Conservation (phyloP, 225 moss, liverwort and hornwort species). For the Physcomitrellopsis africana region DNA sequence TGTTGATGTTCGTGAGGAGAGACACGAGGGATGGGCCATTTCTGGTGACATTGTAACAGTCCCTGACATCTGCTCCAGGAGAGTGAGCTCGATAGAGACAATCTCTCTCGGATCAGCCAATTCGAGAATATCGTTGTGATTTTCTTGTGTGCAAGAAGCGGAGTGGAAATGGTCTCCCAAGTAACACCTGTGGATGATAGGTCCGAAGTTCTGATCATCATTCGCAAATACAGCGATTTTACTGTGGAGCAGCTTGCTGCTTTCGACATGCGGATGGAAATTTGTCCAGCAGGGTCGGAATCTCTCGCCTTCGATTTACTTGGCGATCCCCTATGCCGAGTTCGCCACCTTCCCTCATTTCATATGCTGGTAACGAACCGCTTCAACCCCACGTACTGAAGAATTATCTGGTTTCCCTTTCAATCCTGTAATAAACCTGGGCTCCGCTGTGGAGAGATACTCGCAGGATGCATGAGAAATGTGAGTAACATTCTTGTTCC, state of each 20-base stretch:
- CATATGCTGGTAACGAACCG: constrained; percentile 75
- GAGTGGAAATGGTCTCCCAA: constrained; percentile 27
- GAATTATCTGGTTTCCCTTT: too few relatives aligned
- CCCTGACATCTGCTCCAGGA: constrained; percentile 8
- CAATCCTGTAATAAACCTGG: too few relatives aligned
- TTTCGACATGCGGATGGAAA: constrained; percentile 73
- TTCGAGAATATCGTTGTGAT: not conserved
- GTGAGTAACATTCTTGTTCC: not conserved
- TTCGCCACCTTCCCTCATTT: constrained; percentile 79
- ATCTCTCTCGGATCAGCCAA: constrained; percentile 1
- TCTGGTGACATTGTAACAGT: constrained; percentile 6
- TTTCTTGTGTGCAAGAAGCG: not conserved
- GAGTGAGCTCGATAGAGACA: too few relatives aligned
- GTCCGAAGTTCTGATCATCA: not conserved
- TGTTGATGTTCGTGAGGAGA: constrained; percentile 6
- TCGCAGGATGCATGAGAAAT: not conserved
- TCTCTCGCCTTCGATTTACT: constrained; percentile 77
- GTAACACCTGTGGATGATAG: constrained; percentile 25
- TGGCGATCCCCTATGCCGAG: constrained; percentile 94
- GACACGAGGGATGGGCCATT: constrained; percentile 18
- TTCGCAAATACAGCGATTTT: constrained; percentile 37
- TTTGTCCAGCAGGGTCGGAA: constrained; percentile 55
- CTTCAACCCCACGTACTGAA: not conserved
- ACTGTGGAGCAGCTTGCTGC: constrained; percentile 70
- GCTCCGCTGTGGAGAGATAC: too few relatives aligned